Base-by-base conservation (phyloP, 352 stramenopile species). In the Phytophthora melonis region DNA sequence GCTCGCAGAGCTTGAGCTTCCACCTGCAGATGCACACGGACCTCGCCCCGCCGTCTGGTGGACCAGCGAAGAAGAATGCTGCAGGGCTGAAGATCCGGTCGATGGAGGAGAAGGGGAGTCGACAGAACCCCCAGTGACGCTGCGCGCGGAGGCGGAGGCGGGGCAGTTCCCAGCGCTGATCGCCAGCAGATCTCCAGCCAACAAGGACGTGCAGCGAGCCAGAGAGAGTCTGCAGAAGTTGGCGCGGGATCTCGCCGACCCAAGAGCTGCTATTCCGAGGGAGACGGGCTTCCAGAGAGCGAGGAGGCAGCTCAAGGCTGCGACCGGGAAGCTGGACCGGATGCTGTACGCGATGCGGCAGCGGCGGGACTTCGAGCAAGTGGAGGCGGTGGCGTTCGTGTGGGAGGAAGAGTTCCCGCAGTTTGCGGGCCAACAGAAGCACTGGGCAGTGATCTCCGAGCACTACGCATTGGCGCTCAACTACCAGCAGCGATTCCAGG, bases 321-420 rank as follows among this genome's bases (percentile, higher is more conserved):
- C 82, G 18, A 87, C 83, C 11, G 74, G 79, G 3, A 85, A 82
- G 23, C 72, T 90, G 41, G 83, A 90, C 77, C 79, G 71, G 55
- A 72, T 87, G 58, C 63, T 90, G 49, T 77, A 75, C 47, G 54
- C 55, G 13, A 79, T 75, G 47, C 77, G 71, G 16, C 68, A 82
- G 63, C 73, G 53, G 4, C 66, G 68, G 18, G 74, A 88, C 30
- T 88, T 80, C 36, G 68, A 54, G 14, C 69, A 79, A 59, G 79
- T 91, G 69, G 84, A 91, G 53, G 83, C 82, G 10, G 68, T 89
- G n/a, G 74, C 74, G 9, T 82, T 77, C 63, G 43, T 88, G 10
- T 91, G 66, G 65, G 77, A 88, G 39, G 72, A 88, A 21, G 71
- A 79, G 18, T 86, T 89, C n/a, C 84, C 84, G 30, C 81, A 90